A percentile compares a stretch with the other conserved stretches of the same genome.
Conservation (phyloP, 2,329 filamentous ascomycete species). For the Fusarium udum region DNA sequence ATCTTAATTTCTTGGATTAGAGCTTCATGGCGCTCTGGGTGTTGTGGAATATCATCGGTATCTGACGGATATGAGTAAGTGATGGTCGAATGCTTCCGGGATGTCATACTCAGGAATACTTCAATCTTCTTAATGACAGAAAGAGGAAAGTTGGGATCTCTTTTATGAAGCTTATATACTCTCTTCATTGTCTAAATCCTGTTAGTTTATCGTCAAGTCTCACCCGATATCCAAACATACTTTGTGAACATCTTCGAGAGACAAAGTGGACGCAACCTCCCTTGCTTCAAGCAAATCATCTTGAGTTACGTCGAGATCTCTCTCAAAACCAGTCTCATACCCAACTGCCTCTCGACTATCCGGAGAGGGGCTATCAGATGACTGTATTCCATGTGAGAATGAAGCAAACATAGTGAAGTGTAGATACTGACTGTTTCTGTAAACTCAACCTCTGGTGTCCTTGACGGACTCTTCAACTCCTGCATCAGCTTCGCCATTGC, state of each 20-base stretch:
- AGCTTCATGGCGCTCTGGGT: slow-evolving; percentile 50
- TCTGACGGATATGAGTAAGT: slow-evolving; percentile 19
- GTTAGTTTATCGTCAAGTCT: not conserved
- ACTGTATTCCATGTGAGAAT: not conserved
- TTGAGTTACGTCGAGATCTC: slow-evolving; percentile 51
- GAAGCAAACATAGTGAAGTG: not conserved
- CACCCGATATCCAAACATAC: slow-evolving; percentile 19
- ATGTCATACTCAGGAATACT: slow-evolving; percentile 47
- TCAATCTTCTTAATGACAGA: slow-evolving; percentile 49
- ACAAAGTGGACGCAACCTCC: slow-evolving; percentile 48
- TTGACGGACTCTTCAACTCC: not conserved
- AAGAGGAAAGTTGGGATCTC: slow-evolving; percentile 53
- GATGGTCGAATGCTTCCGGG: not conserved
- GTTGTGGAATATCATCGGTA: slow-evolving; percentile 46
- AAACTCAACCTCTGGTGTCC: not conserved
- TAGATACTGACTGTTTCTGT: slow-evolving; percentile 10
- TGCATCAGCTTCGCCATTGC: slow-evolving; percentile 3
- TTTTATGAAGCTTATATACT: slow-evolving; percentile 48
- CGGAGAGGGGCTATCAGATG: not conserved
- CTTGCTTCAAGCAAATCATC: slow-evolving; percentile 57
- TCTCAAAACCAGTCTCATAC: slow-evolving; percentile 5
- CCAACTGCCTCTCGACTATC: not conserved
- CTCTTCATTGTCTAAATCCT: slow-evolving; percentile 46
- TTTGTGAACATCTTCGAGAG: slow-evolving; percentile 47
- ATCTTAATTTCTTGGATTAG: slow-evolving; percentile 62